Conservation (phyloP, 805 yeast genomes). For the Lipomyces kockii region DNA sequence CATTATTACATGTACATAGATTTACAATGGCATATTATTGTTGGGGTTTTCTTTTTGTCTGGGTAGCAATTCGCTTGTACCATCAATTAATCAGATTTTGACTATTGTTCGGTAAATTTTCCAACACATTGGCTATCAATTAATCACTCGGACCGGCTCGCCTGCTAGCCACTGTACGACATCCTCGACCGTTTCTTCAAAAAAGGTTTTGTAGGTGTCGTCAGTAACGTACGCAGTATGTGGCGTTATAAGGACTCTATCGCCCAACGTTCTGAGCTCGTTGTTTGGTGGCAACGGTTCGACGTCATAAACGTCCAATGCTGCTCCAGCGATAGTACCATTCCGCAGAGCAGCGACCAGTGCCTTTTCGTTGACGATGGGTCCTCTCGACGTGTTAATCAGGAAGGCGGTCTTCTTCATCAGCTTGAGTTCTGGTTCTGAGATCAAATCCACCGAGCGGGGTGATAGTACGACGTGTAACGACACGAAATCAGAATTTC, state of each 20-base stretch:
- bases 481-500: constrained; percentile 35
- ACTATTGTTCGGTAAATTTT: too few species aligned
- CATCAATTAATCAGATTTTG: background rate
- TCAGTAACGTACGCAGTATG: constrained; percentile 37
- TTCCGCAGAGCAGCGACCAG: constrained; percentile 29
- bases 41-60: background rate
- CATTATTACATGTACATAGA: background rate
- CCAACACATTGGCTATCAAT: background rate
- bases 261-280: constrained; percentile 28
- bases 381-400: constrained; percentile 39
- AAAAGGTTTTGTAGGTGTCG: constrained; percentile 22
- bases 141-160: constrained; percentile 15
- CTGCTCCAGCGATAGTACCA: constrained; percentile 37
- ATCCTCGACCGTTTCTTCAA: constrained; percentile 30
- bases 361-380: constrained; percentile 37
- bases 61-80: background rate
- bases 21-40: background rate
- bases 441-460: constrained; percentile 29
- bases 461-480: constrained; percentile 34
- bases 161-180: constrained; percentile 16
- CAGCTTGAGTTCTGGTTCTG: constrained; percentile 26
- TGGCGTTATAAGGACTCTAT: constrained; percentile 37
- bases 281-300: constrained; percentile 38
- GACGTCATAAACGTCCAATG: constrained; percentile 37
- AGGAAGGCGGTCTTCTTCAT: constrained; percentile 37